phyloP scores from a whole-genome alignment of 2,329 filamentous ascomycete genomes.

The Alternaria sp. region DNA sequence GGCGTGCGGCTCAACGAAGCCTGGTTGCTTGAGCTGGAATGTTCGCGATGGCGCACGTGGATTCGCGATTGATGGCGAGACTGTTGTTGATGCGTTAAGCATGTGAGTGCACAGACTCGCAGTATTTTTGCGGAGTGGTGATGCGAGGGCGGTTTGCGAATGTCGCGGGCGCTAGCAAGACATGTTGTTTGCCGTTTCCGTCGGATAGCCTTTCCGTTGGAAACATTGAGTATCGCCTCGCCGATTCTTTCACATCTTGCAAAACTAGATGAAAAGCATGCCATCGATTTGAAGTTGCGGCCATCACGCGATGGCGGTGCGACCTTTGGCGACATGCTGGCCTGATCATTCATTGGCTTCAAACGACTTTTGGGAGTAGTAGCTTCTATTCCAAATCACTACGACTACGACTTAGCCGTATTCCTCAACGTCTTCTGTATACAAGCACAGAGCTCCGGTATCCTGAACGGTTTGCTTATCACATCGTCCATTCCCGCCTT shows the following conservation, averaged over 20 bases:
- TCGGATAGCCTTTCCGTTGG: background rate
- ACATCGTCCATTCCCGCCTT: constrained; percentile 55
- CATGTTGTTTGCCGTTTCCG: background rate
- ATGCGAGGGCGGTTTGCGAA: background rate
- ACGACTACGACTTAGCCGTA: background rate
- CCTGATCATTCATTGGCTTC: background rate
- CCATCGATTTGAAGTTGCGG: background rate
- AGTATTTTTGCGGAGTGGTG: background rate
- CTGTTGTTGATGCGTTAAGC: background rate
- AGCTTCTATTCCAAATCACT: background rate
- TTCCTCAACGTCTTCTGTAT: constrained; percentile 25
- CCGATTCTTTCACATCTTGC: background rate
- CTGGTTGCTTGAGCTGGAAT: background rate
- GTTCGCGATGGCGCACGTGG: constrained; percentile 14
- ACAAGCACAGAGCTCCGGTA: constrained; percentile 33
- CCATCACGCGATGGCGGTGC: background rate
- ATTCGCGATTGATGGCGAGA: constrained; percentile 3
- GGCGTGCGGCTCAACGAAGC: constrained; percentile 20
- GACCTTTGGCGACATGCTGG: background rate
- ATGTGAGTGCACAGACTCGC: background rate
- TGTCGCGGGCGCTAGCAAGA: background rate
- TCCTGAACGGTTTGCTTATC: constrained; percentile 75
- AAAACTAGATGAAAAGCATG: background rate
- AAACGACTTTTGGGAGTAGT: background rate
- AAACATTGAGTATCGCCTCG: background rate